Evolutionary conservation across 2,329 filamentous ascomycete genomes (phyloP).

Genomic region (Ascocoryne sarcoides): DNA sequence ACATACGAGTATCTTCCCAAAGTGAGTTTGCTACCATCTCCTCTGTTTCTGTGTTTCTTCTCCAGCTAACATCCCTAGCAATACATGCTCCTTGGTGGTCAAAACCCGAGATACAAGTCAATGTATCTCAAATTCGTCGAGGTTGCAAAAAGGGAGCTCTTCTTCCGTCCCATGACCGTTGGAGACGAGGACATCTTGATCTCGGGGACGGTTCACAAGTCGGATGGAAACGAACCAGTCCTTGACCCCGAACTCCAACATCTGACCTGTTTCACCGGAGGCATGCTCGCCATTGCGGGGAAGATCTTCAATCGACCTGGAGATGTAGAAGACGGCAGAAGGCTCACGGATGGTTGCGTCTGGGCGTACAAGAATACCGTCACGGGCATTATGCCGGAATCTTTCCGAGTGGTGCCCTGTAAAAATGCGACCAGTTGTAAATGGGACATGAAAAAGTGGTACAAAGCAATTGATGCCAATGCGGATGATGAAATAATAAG

Average conservation of each 20-base stretch:
- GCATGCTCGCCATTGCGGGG: constrained; percentile 61
- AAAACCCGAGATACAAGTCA: constrained; percentile 12
- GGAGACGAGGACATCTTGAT: constrained; percentile 35
- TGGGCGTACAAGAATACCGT: constrained; percentile 51
- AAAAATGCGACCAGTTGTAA: constrained; percentile 16
- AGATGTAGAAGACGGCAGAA: constrained; percentile 46
- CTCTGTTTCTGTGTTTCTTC: too few species aligned
- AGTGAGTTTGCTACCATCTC: constrained; percentile 54
- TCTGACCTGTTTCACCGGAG: constrained; percentile 63
- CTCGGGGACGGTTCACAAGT: constrained; percentile 36
- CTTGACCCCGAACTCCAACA: constrained; percentile 44
- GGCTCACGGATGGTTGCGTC: constrained; percentile 54
- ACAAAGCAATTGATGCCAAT: constrained; percentile 15
- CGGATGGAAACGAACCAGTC: constrained; percentile 38
- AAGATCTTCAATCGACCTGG: constrained; percentile 47
- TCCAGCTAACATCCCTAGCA: constrained; percentile 29
- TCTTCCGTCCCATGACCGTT: constrained; percentile 38
- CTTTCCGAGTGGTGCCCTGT: constrained; percentile 33
- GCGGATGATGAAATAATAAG: constrained; percentile 9
- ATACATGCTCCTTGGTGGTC: constrained; percentile 25
- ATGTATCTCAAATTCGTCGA: constrained; percentile 39
- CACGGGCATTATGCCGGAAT: constrained; percentile 55
- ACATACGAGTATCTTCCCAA: constrained; percentile 59
- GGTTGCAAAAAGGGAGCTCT: constrained; percentile 37
- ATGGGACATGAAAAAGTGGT: constrained; percentile 44